Conservation (phyloP, 1,284 basidiomycete species). For the Earliella scabrosa region DNA sequence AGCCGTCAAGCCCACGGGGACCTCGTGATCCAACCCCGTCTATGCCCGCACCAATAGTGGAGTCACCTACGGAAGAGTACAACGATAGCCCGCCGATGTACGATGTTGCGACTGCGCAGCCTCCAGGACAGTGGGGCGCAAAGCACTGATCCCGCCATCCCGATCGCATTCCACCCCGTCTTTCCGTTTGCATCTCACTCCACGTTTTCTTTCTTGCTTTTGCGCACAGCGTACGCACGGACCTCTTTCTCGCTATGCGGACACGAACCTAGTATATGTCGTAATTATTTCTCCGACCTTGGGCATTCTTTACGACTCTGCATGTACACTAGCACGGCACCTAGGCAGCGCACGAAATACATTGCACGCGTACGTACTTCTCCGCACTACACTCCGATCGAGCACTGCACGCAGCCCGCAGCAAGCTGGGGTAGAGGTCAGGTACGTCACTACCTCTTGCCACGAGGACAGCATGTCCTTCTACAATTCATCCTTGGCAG, state of each 20-base stretch:
- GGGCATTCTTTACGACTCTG: conserved; percentile 17
- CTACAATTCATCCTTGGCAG: conserved; percentile 35
- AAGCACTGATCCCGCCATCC: conserved; percentile 30
- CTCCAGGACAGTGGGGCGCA: conserved; percentile 55
- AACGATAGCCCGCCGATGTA: conserved; percentile 68
- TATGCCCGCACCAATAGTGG: conserved; percentile 14
- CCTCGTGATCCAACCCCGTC: conserved; percentile 19
- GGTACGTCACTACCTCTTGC: too few relatives aligned
- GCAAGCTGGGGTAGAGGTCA: background rate
- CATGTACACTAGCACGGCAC: conserved; percentile 23
- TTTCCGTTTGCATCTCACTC: background rate
- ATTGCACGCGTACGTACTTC: background rate
- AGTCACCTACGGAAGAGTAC: conserved; percentile 37
- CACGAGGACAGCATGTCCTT: too few relatives aligned
- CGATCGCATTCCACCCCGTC: too few relatives aligned
- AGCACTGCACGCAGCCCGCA: background rate
- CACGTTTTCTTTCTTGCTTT: background rate
- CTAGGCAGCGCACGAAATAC: conserved; percentile 3
- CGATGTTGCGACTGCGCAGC: conserved; percentile 54
- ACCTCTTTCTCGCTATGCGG: background rate
- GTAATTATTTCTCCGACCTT: conserved; percentile 23
- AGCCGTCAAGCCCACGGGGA: conserved; percentile 25
- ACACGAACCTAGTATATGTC: conserved; percentile 12
- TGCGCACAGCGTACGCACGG: background rate
- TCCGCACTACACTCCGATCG: background rate